Evolutionary conservation across 345 rosid species (phyloP), one percentile per base, ranked within the genome.

Genomic region (Reutealis trisperma): DNA sequence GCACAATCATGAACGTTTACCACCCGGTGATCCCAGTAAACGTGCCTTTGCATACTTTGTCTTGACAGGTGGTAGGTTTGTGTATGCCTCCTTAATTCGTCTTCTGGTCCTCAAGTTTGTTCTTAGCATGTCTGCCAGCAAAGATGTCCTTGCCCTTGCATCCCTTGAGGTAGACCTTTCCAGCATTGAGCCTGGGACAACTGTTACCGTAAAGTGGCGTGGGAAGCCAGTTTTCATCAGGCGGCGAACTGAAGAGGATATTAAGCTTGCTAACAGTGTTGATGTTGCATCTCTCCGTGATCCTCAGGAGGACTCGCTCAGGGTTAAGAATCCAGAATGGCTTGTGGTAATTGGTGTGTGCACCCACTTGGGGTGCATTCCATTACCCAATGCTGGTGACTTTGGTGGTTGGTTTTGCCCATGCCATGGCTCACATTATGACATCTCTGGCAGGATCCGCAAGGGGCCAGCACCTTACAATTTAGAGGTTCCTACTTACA

Each of bases 321-420:
- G 98, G 81, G 98, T 92, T 55, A 94, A 93, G 93, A 68, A 94
- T 68, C 98, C 98, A 8, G 98, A 93, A 78, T 94, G 98, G 98
- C 86, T 94, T 64, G 74, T 94, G 0, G 96, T 94, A 22, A 73
- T 94, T 34, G 98, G 98, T n/a, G 98, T 94, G 52, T 94, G 98
- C 90, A 94, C 98, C 7, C 98, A 94, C 75, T 77, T 94, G 82
- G 98, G 98, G 9, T 94, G 98, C 89, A 94, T 94, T 82, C 97
- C 98, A 19, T 87, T 94, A 78, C 98, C 98, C 1, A 94, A 94
- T 81, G 98, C 98, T 66, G 98, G 98, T 81, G 98, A 94, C 42
- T 94, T 83, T 71, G 98, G 97, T 0, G 98, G 98, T 13, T 94
- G 98, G 98, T 94, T 93, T 81, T 93, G 98, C 78, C 97, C 98